Evolutionary conservation across 176 grass and related monocot genomes (phyloP), one percentile per base, ranked within the genome.

Genomic region (Musa itinerans): DNA sequence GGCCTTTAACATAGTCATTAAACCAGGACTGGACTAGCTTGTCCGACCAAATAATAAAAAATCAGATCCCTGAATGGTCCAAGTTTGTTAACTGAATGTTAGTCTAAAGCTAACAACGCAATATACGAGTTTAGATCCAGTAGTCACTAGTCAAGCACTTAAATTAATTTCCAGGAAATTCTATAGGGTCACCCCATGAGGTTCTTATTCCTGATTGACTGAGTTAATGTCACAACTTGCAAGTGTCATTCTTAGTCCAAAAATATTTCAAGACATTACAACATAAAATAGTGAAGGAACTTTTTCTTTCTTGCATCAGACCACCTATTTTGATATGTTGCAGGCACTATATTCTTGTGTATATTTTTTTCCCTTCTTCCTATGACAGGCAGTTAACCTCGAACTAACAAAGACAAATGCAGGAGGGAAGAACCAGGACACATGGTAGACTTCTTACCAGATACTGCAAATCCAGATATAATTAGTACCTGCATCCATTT

Each of bases 391-490:
- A 19, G 10, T 62, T 62, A 21, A 7, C 17, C 2, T 16, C 8
- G 29, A 52, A 77, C 17, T 68, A n/a, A 69, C 52, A 57, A 56
- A 78, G 1, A 78, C n/a, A 67, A 15, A 48, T 69, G 14, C 9
- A 19, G 17, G n/a, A 25, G 20, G 65, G 50, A 79, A 34, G 59
- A 48, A 50, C 34, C 19, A 26, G 48, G 52, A 13, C 2, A 9
- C 1, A 3, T 25, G 27, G 26, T 43, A 53, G 1, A 26, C 1
- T 51, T 77, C 77, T 81, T 86, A 95, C 96, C 89, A 58, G 96
- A 99, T 78, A 89, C 57, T 78, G 84, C 53, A 57, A 99, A 95
- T 20, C 96, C 96, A 65, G 80, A 95, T 68, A 84, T 83, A 83
- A 99, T 86, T 68, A 99, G 43, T 74, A 92, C 73, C 96, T 99